phyloP scores from a whole-genome alignment of 176 grass and related monocot genomes.

The Carex scoparia region DNA sequence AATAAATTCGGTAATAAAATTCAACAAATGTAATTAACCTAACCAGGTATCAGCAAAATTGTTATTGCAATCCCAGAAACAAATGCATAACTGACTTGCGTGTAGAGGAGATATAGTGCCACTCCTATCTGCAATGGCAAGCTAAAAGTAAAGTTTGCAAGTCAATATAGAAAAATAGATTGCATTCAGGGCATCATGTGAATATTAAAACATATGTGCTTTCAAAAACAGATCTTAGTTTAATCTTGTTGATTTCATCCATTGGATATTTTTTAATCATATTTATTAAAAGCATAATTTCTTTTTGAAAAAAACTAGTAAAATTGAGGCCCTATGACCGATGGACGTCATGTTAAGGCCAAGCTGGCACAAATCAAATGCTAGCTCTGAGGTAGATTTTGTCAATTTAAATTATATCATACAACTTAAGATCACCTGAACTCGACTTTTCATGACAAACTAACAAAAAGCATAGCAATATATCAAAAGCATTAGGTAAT shows the following conservation, averaged over 20 bases:
- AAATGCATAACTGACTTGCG: slow-evolving; percentile 95
- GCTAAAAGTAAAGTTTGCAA: slow-evolving; percentile 23
- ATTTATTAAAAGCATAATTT: background rate
- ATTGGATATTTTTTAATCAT: background rate
- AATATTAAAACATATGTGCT: background rate
- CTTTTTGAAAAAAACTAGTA: background rate
- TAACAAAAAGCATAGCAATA: background rate
- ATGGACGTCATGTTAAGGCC: background rate
- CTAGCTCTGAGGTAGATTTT: background rate
- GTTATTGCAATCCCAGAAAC: slow-evolving; percentile 85
- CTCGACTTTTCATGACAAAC: background rate
- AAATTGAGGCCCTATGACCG: background rate
- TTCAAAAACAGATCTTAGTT: background rate
- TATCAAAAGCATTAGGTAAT: background rate
- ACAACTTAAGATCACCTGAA: background rate
- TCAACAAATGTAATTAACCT: slow-evolving; percentile 17
- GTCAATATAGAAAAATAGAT: background rate
- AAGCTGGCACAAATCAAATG: background rate
- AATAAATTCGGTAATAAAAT: background rate
- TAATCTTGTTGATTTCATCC: background rate
- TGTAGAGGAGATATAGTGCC: slow-evolving; percentile 87
- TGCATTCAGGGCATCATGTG: background rate
- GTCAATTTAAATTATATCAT: background rate
- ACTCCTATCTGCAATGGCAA: slow-evolving; percentile 93
- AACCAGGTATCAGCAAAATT: slow-evolving; percentile 92